phyloP scores from a whole-genome alignment of 331 rosid species.

The Quercus lobata region DNA sequence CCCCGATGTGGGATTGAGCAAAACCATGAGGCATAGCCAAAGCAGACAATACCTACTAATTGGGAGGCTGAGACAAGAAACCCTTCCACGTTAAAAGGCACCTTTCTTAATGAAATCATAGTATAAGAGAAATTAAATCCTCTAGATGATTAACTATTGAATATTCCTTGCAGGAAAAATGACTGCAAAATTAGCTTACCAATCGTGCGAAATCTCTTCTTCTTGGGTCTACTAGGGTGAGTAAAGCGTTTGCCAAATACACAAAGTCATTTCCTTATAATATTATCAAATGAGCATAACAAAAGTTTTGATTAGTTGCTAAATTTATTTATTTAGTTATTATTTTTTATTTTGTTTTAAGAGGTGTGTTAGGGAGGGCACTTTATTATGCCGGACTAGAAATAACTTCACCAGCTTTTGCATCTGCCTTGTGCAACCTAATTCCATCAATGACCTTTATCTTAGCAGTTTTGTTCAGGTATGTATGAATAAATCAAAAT shows the following conservation, averaged over 20 bases:
- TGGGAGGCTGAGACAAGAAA: no score
- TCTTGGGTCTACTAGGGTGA: constrained; percentile 23
- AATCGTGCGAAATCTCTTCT: constrained; percentile 9
- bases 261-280: not conserved
- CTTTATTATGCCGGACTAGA: constrained; percentile 13
- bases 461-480: constrained; percentile 27
- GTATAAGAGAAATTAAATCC: no score
- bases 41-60: no score
- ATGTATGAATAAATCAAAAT: not conserved
- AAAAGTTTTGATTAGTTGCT: not conserved
- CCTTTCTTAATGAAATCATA: no score
- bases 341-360: not conserved
- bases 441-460: constrained; percentile 19
- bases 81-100: no score
- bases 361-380: constrained; percentile 16
- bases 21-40: no score
- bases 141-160: not conserved
- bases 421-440: constrained; percentile 8
- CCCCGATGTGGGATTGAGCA: no score
- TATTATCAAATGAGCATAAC: not conserved
- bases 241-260: not conserved
- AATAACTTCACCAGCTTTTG: constrained; percentile 8
- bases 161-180: constrained; percentile 9
- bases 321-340: not conserved
- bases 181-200: constrained; percentile 10